Evolutionary conservation across 305 asterid genomes (phyloP).

Genomic region (Fraxinus platypoda): DNA sequence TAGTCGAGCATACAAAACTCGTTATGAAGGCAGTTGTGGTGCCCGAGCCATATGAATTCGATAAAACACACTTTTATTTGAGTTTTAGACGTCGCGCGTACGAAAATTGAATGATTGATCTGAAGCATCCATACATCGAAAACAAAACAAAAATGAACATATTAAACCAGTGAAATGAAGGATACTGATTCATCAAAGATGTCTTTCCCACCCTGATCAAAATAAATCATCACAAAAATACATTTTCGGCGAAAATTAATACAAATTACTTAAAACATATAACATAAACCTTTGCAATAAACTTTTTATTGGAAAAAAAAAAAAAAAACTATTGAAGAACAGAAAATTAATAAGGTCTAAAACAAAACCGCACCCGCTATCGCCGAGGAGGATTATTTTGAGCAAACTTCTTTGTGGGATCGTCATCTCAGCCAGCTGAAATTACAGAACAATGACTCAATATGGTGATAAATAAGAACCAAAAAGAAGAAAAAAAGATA

Average conservation of each 20-base stretch:
- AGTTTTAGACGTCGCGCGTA: not conserved
- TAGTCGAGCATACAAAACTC: not conserved
- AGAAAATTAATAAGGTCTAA: not conserved
- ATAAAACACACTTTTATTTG: not conserved
- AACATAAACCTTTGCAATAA: not conserved
- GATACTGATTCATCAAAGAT: slow-evolving; percentile 73
- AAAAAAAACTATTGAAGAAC: not conserved
- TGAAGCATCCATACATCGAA: not conserved
- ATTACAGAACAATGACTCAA: not conserved
- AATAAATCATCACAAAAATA: slow-evolving; percentile 11
- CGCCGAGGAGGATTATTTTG: slow-evolving; percentile 71
- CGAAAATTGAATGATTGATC: not conserved
- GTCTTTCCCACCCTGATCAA: slow-evolving; percentile 70
- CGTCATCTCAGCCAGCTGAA: slow-evolving; percentile 20
- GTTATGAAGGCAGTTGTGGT: not conserved
- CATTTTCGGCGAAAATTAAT: not conserved
- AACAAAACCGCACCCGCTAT: slow-evolving; percentile 49
- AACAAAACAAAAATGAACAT: not conserved
- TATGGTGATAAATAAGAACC: not conserved
- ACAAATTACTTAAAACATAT: not conserved
- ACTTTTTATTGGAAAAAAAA: not conserved
- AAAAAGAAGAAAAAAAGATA: not conserved
- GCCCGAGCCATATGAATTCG: not conserved
- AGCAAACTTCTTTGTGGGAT: slow-evolving; percentile 52
- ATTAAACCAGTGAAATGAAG: slow-evolving; percentile 11